Evolutionary conservation across 768 basidiomycete species (phyloP).

Genomic region (Hydnum rufescens): DNA sequence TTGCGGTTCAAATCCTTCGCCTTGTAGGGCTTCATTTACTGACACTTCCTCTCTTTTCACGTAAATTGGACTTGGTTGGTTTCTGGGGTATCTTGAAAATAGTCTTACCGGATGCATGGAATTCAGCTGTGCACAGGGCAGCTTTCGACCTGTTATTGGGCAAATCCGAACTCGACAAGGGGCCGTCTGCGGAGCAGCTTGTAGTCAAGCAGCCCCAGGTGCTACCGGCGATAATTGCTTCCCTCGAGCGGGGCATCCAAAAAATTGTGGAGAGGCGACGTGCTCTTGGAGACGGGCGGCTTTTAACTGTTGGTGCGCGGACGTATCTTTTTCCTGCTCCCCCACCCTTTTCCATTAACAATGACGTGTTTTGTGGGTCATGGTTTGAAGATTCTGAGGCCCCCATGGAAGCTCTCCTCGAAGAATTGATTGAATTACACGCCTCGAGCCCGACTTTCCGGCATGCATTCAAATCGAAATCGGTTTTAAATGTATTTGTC

Average conservation of each 20-base stretch:
- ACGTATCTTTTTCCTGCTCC: no score
- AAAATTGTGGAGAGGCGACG: neutral
- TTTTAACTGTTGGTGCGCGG: no score
- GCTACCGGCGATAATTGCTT: conserved; percentile 47
- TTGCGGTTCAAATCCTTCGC: conserved; percentile 37
- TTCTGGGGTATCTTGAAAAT: conserved; percentile 64
- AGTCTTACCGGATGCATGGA: conserved; percentile 50
- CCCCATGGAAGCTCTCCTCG: conserved; percentile 40
- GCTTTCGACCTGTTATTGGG: conserved; percentile 55
- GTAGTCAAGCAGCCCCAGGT: conserved; percentile 41
- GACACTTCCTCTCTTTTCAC: conserved; percentile 29
- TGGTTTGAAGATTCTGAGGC: conserved; percentile 11
- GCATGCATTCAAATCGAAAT: conserved; percentile 51
- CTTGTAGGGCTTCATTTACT: conserved; percentile 24
- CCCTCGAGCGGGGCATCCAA: conserved; percentile 37
- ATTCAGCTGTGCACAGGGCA: conserved; percentile 39
- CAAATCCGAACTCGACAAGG: conserved; percentile 12
- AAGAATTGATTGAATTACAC: conserved; percentile 51
- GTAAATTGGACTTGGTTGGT: conserved; percentile 68
- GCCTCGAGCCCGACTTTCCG: conserved; percentile 44
- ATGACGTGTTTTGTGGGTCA: neutral
- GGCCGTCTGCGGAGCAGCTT: neutral
- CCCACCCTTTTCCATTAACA: neutral
- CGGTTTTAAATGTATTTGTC: conserved; percentile 28
- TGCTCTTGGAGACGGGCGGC: no score